Base-by-base conservation (phyloP, 768 basidiomycete genomes). In the Pisolithus albus region DNA sequence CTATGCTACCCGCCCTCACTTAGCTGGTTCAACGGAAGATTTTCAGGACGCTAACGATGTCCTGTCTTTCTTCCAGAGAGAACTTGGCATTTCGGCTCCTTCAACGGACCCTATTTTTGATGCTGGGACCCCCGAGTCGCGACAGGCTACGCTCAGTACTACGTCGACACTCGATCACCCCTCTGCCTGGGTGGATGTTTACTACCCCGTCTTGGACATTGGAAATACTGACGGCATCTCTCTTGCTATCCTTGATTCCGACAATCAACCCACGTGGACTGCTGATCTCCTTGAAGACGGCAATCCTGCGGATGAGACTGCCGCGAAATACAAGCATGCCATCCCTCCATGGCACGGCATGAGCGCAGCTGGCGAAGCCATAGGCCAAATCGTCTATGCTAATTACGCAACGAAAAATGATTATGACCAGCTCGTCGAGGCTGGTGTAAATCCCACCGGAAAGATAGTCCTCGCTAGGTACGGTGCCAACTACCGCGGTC, bases 261-360 rank as follows among this genome's bases (percentile, higher is more conserved):
- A 80, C 38, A 83, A 82, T 3, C 61, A 67, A 18, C 62, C 73
- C 13, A 64, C 75, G 5, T 88, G 89, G 86, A 73, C 70, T 39
- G 91, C 92, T 18, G 79, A 86, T 56, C 71, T 96, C 1, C 74
- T 79, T 24, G 87, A 85, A 58, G 85, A 92, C 54, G 81, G 78
- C 4, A 78, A 82, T 58, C 77, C 79, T 2, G 72, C 78, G 4
- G 94, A 97, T 60, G 75, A 80, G 21, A 83, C 86, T 51, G 88
- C 88, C 5, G 74, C 77, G 50, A 76, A 80, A 54, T 83, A 86
- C 58, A 76, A 74, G 48, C 74, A 85, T 52, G 73, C 79, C 19
- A 77, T 93, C 13, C 83, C 87, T 0, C 69, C 86, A n/a, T 98
- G 88, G 81, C 92, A 94, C 66, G 93, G 91, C 4, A 69, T 90